Conservation (phyloP, 371 early-diverging fungal genomes). For the Apophysomyces variabilis region DNA sequence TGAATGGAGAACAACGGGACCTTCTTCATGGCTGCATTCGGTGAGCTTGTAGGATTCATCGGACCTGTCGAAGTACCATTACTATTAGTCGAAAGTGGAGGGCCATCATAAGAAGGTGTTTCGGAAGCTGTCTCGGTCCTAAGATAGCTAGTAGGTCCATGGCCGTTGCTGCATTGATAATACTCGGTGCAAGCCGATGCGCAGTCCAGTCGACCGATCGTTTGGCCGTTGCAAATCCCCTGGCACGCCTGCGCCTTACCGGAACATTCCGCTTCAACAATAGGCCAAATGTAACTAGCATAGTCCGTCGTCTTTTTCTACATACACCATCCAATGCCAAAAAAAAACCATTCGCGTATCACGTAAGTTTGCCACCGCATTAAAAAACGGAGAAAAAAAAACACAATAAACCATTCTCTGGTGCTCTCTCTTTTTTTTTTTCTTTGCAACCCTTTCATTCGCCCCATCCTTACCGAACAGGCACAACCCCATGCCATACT, state of each 20-base stretch:
- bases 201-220: slow-evolving; percentile 5
- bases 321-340: too few relatives aligned
- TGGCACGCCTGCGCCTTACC: slow-evolving; percentile 37
- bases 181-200: slow-evolving; percentile 16
- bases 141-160: slow-evolving; percentile 14
- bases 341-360: too few relatives aligned
- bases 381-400: background rate
- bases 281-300: slow-evolving; percentile 29
- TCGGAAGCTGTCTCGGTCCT: slow-evolving; percentile 8
- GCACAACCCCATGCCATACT: slow-evolving; percentile 50
- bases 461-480: slow-evolving; percentile 31
- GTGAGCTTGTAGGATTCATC: too few relatives aligned
- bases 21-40: too few relatives aligned
- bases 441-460: too few relatives aligned
- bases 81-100: background rate
- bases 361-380: too few relatives aligned
- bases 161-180: slow-evolving; percentile 13
- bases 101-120: slow-evolving; percentile 13
- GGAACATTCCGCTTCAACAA: slow-evolving; percentile 37
- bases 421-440: background rate
- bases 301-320: slow-evolving; percentile 25
- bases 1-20: too few relatives aligned
- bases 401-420: slow-evolving; percentile 6
- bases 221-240: slow-evolving; percentile 18
- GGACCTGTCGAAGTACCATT: too few relatives aligned